Percentiles rank a stretch among this genome's conserved stretches.
Evolutionary conservation across 1,284 basidiomycete species (phyloP).

Genomic region (Cutaneotrichosporon daszewskae): DNA sequence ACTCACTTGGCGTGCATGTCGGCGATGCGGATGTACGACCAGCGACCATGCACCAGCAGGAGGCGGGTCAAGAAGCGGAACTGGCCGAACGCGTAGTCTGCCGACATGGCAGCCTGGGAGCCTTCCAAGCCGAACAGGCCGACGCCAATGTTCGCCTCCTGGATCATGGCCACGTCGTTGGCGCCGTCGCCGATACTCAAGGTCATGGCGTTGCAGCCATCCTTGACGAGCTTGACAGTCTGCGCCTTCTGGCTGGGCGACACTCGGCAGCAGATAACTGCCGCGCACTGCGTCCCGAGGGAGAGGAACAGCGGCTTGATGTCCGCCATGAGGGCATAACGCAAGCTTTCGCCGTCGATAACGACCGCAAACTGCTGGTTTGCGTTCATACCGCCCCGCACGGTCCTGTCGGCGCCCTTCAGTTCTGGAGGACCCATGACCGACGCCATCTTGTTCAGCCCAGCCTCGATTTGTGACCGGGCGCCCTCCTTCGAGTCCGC

Average conservation of each 20-base stretch:
- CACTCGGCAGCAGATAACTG: slow-evolving; percentile 94
- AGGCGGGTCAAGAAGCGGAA: slow-evolving; percentile 91
- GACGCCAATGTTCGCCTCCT: slow-evolving; percentile 94
- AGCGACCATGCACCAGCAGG: slow-evolving; percentile 88
- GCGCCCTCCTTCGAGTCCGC: slow-evolving; percentile 71
- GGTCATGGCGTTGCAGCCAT: slow-evolving; percentile 92
- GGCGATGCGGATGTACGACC: slow-evolving; percentile 94
- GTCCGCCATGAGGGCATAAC: slow-evolving; percentile 69
- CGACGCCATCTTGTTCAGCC: slow-evolving; percentile 88
- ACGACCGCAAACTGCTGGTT: slow-evolving; percentile 74
- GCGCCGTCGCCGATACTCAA: slow-evolving; percentile 89
- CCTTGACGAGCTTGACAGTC: slow-evolving; percentile 83
- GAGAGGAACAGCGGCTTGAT: slow-evolving; percentile 83
- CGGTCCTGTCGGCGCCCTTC: slow-evolving; percentile 20
- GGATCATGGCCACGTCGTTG: slow-evolving; percentile 58
- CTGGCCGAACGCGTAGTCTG: slow-evolving; percentile 96
- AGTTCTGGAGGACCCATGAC: slow-evolving; percentile 54
- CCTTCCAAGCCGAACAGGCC: slow-evolving; percentile 92
- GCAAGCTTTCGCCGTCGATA: slow-evolving; percentile 90
- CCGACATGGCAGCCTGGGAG: slow-evolving; percentile 97
- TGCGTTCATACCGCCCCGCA: slow-evolving; percentile 30
- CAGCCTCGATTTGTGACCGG: slow-evolving; percentile 82
- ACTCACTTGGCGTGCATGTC: slow-evolving; percentile 81
- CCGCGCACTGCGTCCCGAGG: slow-evolving; percentile 90
- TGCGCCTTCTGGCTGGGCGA: slow-evolving; percentile 94